Base-by-base conservation (phyloP, 2,329 filamentous ascomycete genomes). In the Chrysoporthe deuterocubensis region DNA sequence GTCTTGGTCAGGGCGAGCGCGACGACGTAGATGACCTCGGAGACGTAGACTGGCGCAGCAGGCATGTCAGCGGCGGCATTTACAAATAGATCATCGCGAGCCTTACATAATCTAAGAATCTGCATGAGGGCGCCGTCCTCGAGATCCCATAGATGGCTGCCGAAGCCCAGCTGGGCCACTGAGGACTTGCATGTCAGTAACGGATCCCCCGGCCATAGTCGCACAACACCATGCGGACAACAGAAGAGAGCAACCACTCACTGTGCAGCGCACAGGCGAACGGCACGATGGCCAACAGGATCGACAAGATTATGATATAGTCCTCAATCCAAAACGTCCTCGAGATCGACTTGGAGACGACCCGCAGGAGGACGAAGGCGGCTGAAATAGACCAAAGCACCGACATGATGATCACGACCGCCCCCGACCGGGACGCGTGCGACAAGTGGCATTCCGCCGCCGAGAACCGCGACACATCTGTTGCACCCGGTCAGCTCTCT, bases 1-100 rank as follows among this genome's bases (percentile, higher is more conserved):
- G 64, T 43, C 16, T 70, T 70, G 14, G 62, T 67, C 7, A 70
- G 16, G 21, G 68, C 61, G 1, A 71, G 42, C 11, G 69, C 58
- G 48, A 64, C 40, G n/a, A 71, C 64, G 40, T 71, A 71, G 32
- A 66, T 14, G 58, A 67, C 67, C 46, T 71, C 70, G 61, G 66
- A 52, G 11, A 70, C 26, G 61, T 70, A 71, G 62, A 71, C 67
- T 69, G 9, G 16, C 16, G 14, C 1, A n/a, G 16, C 21, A 32
- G 16, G 26, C 9, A 21, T 6, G 11, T 16, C n/a, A 52, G 57
- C 57, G 32, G 42, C 3, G 18, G 8, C 21, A 44, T 26, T 26
- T 26, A 2, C 2, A 2, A 26, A 26, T 26, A 26, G 26, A 26
- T 26, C 26, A 26, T 26, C 26, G 26, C 26, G 26, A 26, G 26